Percentiles rank a stretch among this genome's conserved stretches.
Evolutionary conservation across 148 eudicot species (phyloP).

Genomic region (Cornus florida): DNA sequence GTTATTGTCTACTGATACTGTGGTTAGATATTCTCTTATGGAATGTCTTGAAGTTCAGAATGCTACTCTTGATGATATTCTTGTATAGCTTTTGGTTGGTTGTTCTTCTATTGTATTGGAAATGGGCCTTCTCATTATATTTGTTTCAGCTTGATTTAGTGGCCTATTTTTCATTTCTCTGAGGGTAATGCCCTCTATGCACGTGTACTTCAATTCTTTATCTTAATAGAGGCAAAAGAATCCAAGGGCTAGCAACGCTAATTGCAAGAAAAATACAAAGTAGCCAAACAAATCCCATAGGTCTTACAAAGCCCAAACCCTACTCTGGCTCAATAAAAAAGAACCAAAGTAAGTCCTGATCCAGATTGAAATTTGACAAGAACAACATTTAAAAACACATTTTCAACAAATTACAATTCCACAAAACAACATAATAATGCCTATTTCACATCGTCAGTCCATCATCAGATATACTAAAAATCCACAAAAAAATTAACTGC

Average conservation of each 20-base stretch:
- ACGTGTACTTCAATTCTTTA: too few species aligned
- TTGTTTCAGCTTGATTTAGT: too few species aligned
- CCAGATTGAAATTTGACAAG: background rate
- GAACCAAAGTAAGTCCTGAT: background rate
- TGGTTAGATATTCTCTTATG: too few species aligned
- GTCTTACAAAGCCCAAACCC: background rate
- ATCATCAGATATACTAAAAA: background rate
- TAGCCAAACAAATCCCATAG: background rate
- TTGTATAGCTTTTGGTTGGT: too few species aligned
- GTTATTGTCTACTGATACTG: too few species aligned
- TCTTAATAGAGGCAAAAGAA: background rate
- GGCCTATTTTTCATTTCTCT: too few species aligned
- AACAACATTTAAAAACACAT: background rate
- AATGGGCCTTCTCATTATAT: too few species aligned
- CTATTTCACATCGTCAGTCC: background rate
- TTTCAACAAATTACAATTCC: background rate
- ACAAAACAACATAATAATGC: background rate
- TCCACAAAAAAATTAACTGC: background rate
- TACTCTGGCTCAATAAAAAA: background rate
- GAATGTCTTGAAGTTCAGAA: too few species aligned
- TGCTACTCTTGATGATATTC: too few species aligned
- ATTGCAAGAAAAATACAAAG: background rate
- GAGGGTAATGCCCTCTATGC: too few species aligned
- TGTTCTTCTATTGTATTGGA: too few species aligned
- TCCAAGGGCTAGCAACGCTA: background rate